Conservation (phyloP, 305 asterid genomes). For the Withania somnifera region DNA sequence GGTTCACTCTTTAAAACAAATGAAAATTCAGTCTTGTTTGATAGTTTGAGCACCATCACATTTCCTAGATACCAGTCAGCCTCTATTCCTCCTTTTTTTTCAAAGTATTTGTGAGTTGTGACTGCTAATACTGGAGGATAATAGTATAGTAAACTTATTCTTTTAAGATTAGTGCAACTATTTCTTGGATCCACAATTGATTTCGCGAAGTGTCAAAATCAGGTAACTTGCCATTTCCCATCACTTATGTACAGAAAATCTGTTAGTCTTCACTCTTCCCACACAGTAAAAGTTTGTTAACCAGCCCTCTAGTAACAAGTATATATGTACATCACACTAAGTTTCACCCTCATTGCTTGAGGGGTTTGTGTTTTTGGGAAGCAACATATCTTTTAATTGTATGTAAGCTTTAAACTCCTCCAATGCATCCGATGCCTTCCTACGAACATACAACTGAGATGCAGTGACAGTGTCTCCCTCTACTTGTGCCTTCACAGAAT, state of each 20-base stretch:
- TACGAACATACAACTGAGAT: conserved; percentile 50
- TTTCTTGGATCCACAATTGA: neutral
- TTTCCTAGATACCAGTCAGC: neutral
- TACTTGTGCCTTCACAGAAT: conserved; percentile 20
- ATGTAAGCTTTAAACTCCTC: conserved; percentile 76
- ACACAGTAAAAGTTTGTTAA: neutral
- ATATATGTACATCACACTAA: conserved; percentile 2
- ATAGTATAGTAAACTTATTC: neutral
- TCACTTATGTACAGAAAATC: neutral
- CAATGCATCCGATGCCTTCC: conserved; percentile 74
- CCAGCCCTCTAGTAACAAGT: neutral
- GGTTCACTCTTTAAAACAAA: neutral
- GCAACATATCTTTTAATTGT: conserved; percentile 58
- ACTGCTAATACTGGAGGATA: neutral
- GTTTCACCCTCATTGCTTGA: conserved; percentile 18
- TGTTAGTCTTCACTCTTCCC: neutral
- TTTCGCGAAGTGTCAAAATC: neutral
- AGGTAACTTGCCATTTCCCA: neutral
- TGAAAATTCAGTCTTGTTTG: neutral
- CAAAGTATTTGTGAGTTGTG: neutral
- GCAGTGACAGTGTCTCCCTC: conserved; percentile 39
- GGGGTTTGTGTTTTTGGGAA: conserved; percentile 54
- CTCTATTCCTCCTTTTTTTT: neutral
- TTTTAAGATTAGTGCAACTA: neutral
- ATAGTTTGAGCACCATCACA: neutral